Conservation (phyloP, 495 filamentous ascomycete genomes). For the Chaetomidium leptoderma region DNA sequence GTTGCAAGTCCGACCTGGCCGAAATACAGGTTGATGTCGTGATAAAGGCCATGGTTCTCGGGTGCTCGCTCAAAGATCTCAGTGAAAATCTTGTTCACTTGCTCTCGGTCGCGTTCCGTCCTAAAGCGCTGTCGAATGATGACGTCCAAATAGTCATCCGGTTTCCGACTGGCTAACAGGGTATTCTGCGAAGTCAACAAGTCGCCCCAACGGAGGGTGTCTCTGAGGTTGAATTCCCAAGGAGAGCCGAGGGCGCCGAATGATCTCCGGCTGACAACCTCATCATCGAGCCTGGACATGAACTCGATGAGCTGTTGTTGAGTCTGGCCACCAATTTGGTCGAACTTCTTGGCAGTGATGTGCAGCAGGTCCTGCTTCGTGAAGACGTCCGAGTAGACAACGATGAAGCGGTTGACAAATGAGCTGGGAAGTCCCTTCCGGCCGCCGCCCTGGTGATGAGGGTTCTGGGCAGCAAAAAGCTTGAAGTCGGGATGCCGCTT, state of each 20-base stretch:
- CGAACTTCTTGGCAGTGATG: slow-evolving; percentile 76
- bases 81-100: slow-evolving; percentile 60
- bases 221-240: slow-evolving; percentile 96
- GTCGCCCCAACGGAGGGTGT: slow-evolving; percentile 84
- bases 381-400: slow-evolving; percentile 92
- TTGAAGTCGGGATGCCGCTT: slow-evolving; percentile 81
- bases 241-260: slow-evolving; percentile 81
- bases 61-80: slow-evolving; percentile 36
- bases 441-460: slow-evolving; percentile 93
- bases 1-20: slow-evolving; percentile 74
- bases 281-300: slow-evolving; percentile 68
- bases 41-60: slow-evolving; percentile 60
- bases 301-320: slow-evolving; percentile 68
- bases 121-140: slow-evolving; percentile 87
- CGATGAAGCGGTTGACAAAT: slow-evolving; percentile 96
- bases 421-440: slow-evolving; percentile 92
- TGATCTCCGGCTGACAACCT: slow-evolving; percentile 58
- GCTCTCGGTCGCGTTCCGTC: slow-evolving; percentile 57
- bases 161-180: slow-evolving; percentile 48
- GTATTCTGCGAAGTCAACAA: slow-evolving; percentile 56
- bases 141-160: slow-evolving; percentile 71
- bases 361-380: slow-evolving; percentile 70
- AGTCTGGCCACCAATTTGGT: slow-evolving; percentile 50
- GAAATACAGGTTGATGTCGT: slow-evolving; percentile 46
- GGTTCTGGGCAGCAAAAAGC: slow-evolving; percentile 95